These are phyloP conservation scores for Collybiopsis luxurians DNA, from an alignment of 768 basidiomycete species.

Conservation along the genomic window DNA sequence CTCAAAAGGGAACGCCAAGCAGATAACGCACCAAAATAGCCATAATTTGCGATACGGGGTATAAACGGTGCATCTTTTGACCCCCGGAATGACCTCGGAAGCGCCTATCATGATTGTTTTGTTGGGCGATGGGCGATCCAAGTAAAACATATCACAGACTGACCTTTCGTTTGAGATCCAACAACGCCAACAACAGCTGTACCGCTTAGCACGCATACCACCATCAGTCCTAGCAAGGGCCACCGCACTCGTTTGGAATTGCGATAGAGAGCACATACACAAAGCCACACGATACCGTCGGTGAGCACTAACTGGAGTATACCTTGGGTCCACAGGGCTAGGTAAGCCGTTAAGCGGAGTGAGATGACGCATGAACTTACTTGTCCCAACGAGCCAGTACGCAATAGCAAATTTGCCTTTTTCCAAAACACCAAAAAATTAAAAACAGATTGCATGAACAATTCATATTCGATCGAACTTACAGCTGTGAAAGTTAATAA, in stretches of 20 bases:
- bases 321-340: not conserved
- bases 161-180: not conserved
- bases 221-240: not conserved
- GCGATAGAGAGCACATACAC: not conserved
- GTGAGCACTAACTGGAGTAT: not conserved
- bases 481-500: not conserved
- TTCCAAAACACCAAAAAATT: not conserved
- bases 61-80: not conserved
- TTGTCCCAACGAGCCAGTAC: conserved; percentile 5
- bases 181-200: not conserved
- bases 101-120: not conserved
- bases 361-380: not conserved
- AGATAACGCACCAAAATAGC: not conserved
- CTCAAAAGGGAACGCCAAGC: no score
- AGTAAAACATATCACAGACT: not conserved
- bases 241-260: not conserved
- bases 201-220: not conserved
- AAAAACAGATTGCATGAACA: not conserved
- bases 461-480: not conserved
- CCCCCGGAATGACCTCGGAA: not conserved
- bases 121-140: not conserved
- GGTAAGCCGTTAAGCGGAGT: not conserved
- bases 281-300: conserved; percentile 1
- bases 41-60: not conserved
- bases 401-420: not conserved